Percentiles rank a stretch among this genome's conserved stretches.
These are phyloP conservation scores for Suillus hirtellus DNA, from an alignment of 768 basidiomycete genomes.

Conservation along the genomic window DNA sequence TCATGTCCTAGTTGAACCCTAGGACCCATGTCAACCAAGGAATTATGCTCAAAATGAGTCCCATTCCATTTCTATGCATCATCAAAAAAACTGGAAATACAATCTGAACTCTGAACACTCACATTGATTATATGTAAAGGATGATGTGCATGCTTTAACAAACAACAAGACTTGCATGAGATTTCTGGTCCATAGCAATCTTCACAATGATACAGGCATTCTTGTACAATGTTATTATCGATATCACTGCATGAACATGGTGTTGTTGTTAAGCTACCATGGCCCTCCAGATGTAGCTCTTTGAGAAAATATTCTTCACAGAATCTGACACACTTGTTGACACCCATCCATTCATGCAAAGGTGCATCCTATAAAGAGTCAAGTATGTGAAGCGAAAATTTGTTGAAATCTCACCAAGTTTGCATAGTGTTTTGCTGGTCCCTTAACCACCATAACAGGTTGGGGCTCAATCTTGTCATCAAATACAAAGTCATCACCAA, in stretches of 20 bases:
- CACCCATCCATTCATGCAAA: neutral
- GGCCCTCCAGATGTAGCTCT: too few species aligned
- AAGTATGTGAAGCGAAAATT: neutral
- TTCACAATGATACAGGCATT: conserved; percentile 5
- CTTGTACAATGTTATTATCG: too few species aligned
- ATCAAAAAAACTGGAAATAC: neutral
- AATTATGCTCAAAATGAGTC: conserved; percentile 11
- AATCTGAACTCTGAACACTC: neutral
- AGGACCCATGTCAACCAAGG: conserved; percentile 19
- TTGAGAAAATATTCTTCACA: neutral
- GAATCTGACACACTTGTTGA: neutral
- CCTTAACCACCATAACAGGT: neutral
- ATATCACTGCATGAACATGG: too few species aligned
- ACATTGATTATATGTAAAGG: conserved; percentile 22
- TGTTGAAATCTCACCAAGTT: neutral
- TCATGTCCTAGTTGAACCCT: conserved; percentile 23
- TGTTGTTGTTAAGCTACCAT: too few species aligned
- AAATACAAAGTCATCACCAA: too few species aligned
- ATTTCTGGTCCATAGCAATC: conserved; percentile 15
- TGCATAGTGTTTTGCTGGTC: neutral
- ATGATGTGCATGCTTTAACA: conserved; percentile 9
- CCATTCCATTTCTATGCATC: conserved; percentile 22
- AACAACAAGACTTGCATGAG: conserved; percentile 9
- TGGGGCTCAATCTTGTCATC: neutral
- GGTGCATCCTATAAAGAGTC: conserved; percentile 6